Conservation (phyloP, 2,329 filamentous ascomycete genomes). For the Akanthomyces dipterigenus region DNA sequence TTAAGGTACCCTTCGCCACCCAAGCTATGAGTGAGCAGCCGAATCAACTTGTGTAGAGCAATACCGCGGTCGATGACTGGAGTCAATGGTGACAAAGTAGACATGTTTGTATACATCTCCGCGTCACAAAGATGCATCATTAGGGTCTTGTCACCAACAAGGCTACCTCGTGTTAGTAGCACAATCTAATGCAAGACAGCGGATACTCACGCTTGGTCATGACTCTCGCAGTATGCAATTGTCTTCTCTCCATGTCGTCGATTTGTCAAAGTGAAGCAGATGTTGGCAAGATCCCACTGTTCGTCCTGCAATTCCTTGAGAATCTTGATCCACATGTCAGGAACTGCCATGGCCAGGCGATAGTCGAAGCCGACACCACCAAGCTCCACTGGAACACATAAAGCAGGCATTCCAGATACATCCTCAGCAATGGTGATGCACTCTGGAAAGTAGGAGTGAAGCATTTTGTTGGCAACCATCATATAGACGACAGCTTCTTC, state of each 20-base stretch:
- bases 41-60: constrained; percentile 94
- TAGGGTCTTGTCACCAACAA: constrained; percentile 93
- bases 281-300: constrained; percentile 82
- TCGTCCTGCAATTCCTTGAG: constrained; percentile 88
- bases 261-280: constrained; percentile 86
- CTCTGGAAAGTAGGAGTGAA: constrained; percentile 83
- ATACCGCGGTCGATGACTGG: constrained; percentile 85
- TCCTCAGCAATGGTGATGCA: constrained; percentile 92
- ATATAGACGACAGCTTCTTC: constrained; percentile 92
- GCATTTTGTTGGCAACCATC: constrained; percentile 93
- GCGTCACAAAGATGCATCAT: constrained; percentile 99
- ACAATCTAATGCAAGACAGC: constrained; percentile 15
- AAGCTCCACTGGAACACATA: constrained; percentile 77
- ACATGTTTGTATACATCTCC: constrained; percentile 98
- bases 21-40: constrained; percentile 81
- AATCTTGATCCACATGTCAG: constrained; percentile 99
- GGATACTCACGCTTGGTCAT: constrained; percentile 83
- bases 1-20: constrained; percentile 97
- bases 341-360: constrained; percentile 92
- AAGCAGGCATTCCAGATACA: constrained; percentile 96
- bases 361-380: constrained; percentile 97
- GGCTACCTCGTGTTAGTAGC: constrained; percentile 40
- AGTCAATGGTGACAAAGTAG: constrained; percentile 72
- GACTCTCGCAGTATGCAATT: constrained; percentile 93
- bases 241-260: constrained; percentile 94